Percentiles rank a stretch among this genome's conserved stretches.
These are phyloP conservation scores for Elsinoe ampelina DNA, from an alignment of 2,329 filamentous ascomycete species.

Conservation along the genomic window DNA sequence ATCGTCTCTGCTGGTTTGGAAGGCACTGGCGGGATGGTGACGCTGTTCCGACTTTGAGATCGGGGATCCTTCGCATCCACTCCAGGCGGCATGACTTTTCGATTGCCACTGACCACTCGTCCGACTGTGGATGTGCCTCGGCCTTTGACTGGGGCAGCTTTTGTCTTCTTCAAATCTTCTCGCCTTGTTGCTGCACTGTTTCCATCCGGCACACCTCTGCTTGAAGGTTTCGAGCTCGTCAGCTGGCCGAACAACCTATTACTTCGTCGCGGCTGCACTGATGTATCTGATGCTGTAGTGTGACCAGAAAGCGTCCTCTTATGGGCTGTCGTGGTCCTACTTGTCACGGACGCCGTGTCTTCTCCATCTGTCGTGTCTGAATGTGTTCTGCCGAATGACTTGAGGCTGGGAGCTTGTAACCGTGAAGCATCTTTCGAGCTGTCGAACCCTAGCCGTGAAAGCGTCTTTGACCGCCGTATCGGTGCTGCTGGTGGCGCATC, in stretches of 20 bases:
- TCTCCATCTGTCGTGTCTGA: slow-evolving; percentile 33
- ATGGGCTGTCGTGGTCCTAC: slow-evolving; percentile 40
- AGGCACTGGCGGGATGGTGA: slow-evolving; percentile 27
- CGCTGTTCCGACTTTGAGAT: slow-evolving; percentile 48
- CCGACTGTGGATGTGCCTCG: slow-evolving; percentile 64
- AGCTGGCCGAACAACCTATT: slow-evolving; percentile 51
- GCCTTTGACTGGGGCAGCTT: slow-evolving; percentile 61
- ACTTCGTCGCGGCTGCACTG: slow-evolving; percentile 38
- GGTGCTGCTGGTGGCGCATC: slow-evolving; percentile 43
- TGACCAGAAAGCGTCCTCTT: slow-evolving; percentile 93
- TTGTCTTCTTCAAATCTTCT: slow-evolving; percentile 70
- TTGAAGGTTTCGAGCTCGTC: slow-evolving; percentile 45
- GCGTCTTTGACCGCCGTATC: slow-evolving; percentile 29
- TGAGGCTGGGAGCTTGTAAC: slow-evolving; percentile 32
- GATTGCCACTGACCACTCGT: slow-evolving; percentile 80
- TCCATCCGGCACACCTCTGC: slow-evolving; percentile 33
- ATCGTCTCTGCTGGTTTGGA: slow-evolving; percentile 17
- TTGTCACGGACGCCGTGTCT: slow-evolving; percentile 14
- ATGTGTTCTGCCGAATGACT: slow-evolving; percentile 29
- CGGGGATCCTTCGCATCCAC: slow-evolving; percentile 51
- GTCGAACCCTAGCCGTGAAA: slow-evolving; percentile 27
- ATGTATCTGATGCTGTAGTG: slow-evolving; percentile 30
- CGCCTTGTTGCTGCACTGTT: slow-evolving; percentile 11
- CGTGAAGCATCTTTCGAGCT: slow-evolving; percentile 27
- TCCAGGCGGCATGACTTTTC: slow-evolving; percentile 55